Conservation (phyloP, 139 green algal genomes). For the Astrephomene gubernaculifera region DNA sequence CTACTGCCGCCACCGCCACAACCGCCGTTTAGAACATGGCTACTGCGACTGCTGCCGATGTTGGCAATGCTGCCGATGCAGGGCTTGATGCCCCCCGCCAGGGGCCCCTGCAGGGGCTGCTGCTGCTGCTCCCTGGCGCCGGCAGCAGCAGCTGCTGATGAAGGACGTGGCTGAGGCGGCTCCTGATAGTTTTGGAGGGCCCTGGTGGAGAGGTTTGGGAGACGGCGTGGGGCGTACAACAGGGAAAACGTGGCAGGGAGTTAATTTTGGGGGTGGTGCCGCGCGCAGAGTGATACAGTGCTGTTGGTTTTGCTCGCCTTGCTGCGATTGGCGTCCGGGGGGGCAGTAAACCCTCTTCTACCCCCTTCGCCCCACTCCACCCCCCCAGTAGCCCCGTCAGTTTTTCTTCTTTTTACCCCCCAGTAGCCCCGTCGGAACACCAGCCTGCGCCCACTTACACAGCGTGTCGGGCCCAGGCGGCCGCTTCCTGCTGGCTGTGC, state of each 20-base stretch:
- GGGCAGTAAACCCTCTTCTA: not conserved
- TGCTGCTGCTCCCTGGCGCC: constrained; percentile 1
- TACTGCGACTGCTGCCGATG: not conserved
- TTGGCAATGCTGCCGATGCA: too few species aligned
- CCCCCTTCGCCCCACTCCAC: not conserved
- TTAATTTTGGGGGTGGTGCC: too few species aligned
- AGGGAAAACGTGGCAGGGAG: too few species aligned
- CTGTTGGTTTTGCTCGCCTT: not conserved
- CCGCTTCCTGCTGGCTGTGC: constrained; percentile 33
- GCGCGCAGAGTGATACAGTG: too few species aligned
- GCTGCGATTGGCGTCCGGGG: not conserved
- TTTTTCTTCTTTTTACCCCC: not conserved
- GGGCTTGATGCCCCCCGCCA: too few species aligned
- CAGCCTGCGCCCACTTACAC: constrained; percentile 36
- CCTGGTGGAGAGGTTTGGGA: not conserved
- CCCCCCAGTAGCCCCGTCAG: too few species aligned
- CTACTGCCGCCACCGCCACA: too few species aligned
- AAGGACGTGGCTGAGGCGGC: not conserved
- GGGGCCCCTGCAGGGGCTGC: too few species aligned
- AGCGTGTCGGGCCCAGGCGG: constrained; percentile 48
- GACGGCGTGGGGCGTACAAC: too few species aligned
- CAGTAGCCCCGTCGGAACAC: not conserved
- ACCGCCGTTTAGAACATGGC: too few species aligned
- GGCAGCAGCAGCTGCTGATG: not conserved
- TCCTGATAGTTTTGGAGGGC: not conserved